Percentiles rank a stretch among this genome's conserved stretches.
Evolutionary conservation across 352 stramenopile genomes (phyloP).

Genomic region (Globisporangium viniferum): DNA sequence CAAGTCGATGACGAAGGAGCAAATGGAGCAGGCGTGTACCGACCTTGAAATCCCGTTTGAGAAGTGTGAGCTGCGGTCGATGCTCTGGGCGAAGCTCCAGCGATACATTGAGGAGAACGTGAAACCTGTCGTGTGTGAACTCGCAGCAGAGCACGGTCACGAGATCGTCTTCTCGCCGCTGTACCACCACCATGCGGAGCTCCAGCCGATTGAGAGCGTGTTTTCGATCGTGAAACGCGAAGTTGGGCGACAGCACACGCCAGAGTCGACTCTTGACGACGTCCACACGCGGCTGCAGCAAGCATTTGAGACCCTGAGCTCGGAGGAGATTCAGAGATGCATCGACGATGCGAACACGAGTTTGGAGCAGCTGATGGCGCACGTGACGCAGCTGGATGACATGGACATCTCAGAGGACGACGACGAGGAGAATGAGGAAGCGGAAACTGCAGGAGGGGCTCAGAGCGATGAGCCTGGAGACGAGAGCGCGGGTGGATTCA

Average conservation of each 20-base stretch:
- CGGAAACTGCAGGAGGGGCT: not conserved
- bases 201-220: conserved; percentile 9
- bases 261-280: conserved; percentile 3
- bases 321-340: conserved; percentile 1
- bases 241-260: conserved; percentile 6
- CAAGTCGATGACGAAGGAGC: conserved; percentile 4
- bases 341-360: conserved; percentile 11
- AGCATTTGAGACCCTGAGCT: conserved; percentile 7
- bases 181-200: not conserved
- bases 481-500: not conserved
- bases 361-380: conserved; percentile 7
- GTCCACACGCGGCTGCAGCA: conserved; percentile 1
- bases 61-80: conserved; percentile 1
- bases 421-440: not conserved
- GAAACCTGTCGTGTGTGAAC: conserved; percentile 1
- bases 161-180: conserved; percentile 12
- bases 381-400: conserved; percentile 4
- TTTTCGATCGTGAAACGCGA: conserved; percentile 5
- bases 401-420: not conserved
- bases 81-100: conserved; percentile 9
- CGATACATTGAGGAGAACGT: conserved; percentile 8
- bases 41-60: not conserved
- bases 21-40: conserved; percentile 5
- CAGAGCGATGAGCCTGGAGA: not conserved
- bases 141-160: conserved; percentile 6